Percentiles rank a stretch among this genome's conserved stretches.
These are phyloP conservation scores for Taphrina sp. DNA, from an alignment of 1,139 yeast species.

Conservation along the genomic window DNA sequence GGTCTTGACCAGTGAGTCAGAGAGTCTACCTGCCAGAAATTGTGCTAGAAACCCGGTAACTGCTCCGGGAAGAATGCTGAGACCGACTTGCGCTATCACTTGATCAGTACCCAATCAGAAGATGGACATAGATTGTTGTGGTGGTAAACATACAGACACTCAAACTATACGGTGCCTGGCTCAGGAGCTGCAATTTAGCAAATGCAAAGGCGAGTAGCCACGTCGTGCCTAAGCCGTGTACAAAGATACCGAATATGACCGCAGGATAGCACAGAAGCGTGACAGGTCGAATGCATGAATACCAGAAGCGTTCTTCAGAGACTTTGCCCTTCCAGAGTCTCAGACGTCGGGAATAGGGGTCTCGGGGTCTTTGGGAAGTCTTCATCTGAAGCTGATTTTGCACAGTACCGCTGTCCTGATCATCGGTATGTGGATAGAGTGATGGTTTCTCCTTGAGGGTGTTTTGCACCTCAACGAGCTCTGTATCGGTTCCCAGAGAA, in stretches of 20 bases:
- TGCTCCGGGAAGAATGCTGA: slow-evolving; percentile 59
- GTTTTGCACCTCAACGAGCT: not conserved
- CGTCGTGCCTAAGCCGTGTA: slow-evolving; percentile 59
- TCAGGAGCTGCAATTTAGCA: slow-evolving; percentile 55
- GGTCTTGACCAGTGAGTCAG: slow-evolving; percentile 50
- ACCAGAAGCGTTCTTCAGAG: slow-evolving; percentile 56
- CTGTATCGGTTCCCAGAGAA: not conserved
- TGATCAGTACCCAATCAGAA: too few relatives aligned
- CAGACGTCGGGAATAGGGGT: not conserved
- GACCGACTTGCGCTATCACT: slow-evolving; percentile 50
- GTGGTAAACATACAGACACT: too few relatives aligned
- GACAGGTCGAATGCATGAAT: slow-evolving; percentile 59
- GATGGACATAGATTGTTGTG: too few relatives aligned
- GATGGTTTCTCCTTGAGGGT: too few relatives aligned
- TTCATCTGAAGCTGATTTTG: not conserved
- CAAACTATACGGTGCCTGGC: slow-evolving; percentile 51
- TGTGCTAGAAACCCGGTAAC: slow-evolving; percentile 63
- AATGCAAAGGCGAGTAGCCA: slow-evolving; percentile 65
- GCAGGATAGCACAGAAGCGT: slow-evolving; percentile 55
- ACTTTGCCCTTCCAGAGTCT: slow-evolving; percentile 43
- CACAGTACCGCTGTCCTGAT: not conserved
- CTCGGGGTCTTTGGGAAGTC: not conserved
- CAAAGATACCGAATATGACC: slow-evolving; percentile 54
- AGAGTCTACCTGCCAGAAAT: slow-evolving; percentile 52
- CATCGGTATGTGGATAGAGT: too few relatives aligned